Evolutionary conservation across 2,329 filamentous ascomycete genomes (phyloP), one percentile per base, ranked within the genome.

Genomic region (Eutypella sp.): DNA sequence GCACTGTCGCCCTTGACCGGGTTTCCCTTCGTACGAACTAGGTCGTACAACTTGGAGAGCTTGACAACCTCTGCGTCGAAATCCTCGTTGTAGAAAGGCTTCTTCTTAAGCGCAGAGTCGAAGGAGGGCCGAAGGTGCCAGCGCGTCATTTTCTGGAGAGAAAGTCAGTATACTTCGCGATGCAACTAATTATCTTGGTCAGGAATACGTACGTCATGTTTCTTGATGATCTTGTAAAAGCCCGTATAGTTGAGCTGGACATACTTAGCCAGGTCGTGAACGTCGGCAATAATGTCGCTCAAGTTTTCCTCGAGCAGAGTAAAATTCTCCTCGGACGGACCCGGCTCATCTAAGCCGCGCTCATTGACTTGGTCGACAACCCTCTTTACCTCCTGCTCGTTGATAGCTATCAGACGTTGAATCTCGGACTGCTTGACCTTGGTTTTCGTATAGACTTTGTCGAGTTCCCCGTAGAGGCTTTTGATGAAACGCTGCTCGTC

Each of bases 171-270:
- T 34, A 9, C 10, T 23, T 11, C 31, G 13, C 33, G 27, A 8
- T 16, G n/a, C 10, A 23, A 18, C 44, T 16, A 7, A 40, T 31
- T 20, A 31, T 20, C n/a, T 33, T n/a, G 15, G 25, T 37, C 11
- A 41, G 44, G 38, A 29, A 19, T 41, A 72, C 86, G 57, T 68
- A 92, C 88, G 71, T 96, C 93, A 67, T 99, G 93, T 76, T 99
- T 99, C 78, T 99, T 99, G 69, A 99, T 96, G 53, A 99, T 99
- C 76, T 99, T 99, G 74, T 96, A 95, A 66, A 99, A 99, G 5
- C 93, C 93, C 1, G 92, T 97, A 65, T 99, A 99, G 71, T 99
- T 99, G 63, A 99, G 73, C 72, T 96, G 92, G 6, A 95, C 95
- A 66, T 96, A 99, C 71, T 97, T 97, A 67, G 93, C 91, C 49